Evolutionary conservation across 371 early-diverging fungal species (phyloP), one percentile per base, ranked within the genome.

Genomic region (Syncephalastrum monosporum): DNA sequence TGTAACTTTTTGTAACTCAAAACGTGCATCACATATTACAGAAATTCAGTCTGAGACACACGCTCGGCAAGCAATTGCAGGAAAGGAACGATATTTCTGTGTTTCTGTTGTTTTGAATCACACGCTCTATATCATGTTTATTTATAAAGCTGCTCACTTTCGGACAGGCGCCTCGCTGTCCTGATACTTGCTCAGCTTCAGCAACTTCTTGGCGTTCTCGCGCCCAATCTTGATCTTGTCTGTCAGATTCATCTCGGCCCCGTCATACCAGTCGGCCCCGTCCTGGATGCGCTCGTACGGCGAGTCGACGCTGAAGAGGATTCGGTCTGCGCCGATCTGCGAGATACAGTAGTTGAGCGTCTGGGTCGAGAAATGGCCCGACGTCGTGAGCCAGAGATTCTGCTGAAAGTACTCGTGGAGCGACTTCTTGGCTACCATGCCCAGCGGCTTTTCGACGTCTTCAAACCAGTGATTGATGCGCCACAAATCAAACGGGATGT

Each of bases 341-440:
- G 41, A 42, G 27, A 49, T 57, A 15, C 48, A 48, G 33, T 16
- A 42, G 43, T 55, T 55, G 13, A 55, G 44, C 41, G 53, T 60
- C 25, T 25, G 43, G 41, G 55, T 55, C 2, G 61, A 54, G 38
- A 60, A 60, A 44, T 53, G 45, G 21, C 55, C 61, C 15, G 54
- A 53, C 3, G 61, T 55, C 15, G 55, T 55, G 8, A 60, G 21
- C 61, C 61, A 60, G 19, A 60, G 54, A 23, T 60, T 60, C n/a
- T 60, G 38, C 16, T 50, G 19, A 27, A 45, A 59, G 38, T 50
- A 51, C 13, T 52, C 47, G 8, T 33, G n/a, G 4, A 59, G 38
- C 6, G 47, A 53, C 12, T 50, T 24, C 14, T 44, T 54, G 45
- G 44, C 25, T 1, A 19, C 16, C 50, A 54, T 27, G 33, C 56